phyloP scores from a whole-genome alignment of 805 yeast genomes.

The Metschnikowia similis region DNA sequence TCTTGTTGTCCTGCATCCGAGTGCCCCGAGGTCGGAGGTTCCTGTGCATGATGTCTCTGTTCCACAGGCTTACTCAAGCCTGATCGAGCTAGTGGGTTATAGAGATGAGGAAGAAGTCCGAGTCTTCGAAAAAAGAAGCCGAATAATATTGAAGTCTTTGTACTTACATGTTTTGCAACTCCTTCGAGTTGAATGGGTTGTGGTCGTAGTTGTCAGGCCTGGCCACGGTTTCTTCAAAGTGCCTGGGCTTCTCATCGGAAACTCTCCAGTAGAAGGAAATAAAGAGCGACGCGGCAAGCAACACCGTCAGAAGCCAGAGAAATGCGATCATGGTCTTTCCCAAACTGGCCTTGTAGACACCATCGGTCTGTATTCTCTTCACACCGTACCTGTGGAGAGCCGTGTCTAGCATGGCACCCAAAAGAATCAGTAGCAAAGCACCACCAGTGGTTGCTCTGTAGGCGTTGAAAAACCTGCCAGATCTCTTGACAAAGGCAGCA shows the following conservation, averaged over 20 bases:
- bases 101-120: too few relatives aligned
- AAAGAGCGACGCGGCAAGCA: conserved; percentile 5
- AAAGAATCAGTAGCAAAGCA: conserved; percentile 7
- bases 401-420: conserved; percentile 9
- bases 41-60: too few relatives aligned
- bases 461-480: conserved; percentile 1
- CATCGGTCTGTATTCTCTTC: conserved; percentile 6
- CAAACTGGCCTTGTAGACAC: conserved; percentile 8
- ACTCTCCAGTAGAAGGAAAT: conserved; percentile 5
- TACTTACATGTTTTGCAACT: conserved; percentile 4
- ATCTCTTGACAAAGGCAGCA: conserved; percentile 4
- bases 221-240: not conserved
- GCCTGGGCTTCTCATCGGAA: not conserved
- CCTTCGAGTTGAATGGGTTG: conserved; percentile 6
- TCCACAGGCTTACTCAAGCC: too few relatives aligned
- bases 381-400: conserved; percentile 9
- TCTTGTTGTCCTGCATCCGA: too few relatives aligned
- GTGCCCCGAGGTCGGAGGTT: too few relatives aligned
- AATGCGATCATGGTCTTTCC: conserved; percentile 12
- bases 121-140: too few relatives aligned
- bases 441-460: conserved; percentile 5
- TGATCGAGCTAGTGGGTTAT: too few relatives aligned
- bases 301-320: conserved; percentile 9
- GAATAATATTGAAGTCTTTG: not conserved
- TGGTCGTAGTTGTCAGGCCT: not conserved